phyloP scores from a whole-genome alignment of 2,329 filamentous ascomycete species.

The Alternaria arborescens region DNA sequence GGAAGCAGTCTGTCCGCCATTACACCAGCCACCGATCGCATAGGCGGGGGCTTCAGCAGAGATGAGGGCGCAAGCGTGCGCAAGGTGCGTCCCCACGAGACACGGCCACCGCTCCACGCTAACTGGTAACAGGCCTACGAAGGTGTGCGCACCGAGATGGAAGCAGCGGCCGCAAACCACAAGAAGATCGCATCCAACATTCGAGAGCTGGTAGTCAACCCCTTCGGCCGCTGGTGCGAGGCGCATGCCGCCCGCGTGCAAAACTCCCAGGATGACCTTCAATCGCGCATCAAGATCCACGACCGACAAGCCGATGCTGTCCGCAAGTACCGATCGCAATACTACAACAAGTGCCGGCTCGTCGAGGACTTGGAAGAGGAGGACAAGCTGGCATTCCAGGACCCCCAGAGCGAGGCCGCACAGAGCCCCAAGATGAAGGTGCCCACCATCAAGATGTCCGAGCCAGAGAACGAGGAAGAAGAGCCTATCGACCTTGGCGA shows the following conservation, averaged over 20 bases:
- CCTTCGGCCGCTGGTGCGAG: slow-evolving; percentile 95
- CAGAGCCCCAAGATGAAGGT: slow-evolving; percentile 67
- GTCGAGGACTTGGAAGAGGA: slow-evolving; percentile 98
- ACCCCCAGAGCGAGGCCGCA: slow-evolving; percentile 66
- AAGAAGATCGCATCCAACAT: slow-evolving; percentile 97
- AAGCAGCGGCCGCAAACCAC: slow-evolving; percentile 87
- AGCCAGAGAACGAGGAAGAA: slow-evolving; percentile 72
- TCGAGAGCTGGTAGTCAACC: slow-evolving; percentile 91
- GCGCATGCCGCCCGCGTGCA: slow-evolving; percentile 90
- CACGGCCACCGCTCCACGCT: slow-evolving; percentile 18
- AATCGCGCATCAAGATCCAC: slow-evolving; percentile 88
- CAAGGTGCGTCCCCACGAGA: slow-evolving; percentile 69
- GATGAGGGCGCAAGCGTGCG: slow-evolving; percentile 96
- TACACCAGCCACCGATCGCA: slow-evolving; percentile 79
- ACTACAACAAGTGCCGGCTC: slow-evolving; percentile 98
- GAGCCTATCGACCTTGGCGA: slow-evolving; percentile 91
- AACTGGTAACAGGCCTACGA: slow-evolving; percentile 80
- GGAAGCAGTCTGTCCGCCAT: slow-evolving; percentile 83
- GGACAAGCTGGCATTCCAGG: slow-evolving; percentile 97
- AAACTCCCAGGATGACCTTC: slow-evolving; percentile 93
- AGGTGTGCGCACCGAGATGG: slow-evolving; percentile 90
- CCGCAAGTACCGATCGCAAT: slow-evolving; percentile 92
- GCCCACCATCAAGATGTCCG: slow-evolving; percentile 87
- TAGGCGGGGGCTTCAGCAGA: slow-evolving; percentile 82
- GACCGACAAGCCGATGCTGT: slow-evolving; percentile 89